Conservation (phyloP, 495 filamentous ascomycete genomes). For the Trichoderma reesei region DNA sequence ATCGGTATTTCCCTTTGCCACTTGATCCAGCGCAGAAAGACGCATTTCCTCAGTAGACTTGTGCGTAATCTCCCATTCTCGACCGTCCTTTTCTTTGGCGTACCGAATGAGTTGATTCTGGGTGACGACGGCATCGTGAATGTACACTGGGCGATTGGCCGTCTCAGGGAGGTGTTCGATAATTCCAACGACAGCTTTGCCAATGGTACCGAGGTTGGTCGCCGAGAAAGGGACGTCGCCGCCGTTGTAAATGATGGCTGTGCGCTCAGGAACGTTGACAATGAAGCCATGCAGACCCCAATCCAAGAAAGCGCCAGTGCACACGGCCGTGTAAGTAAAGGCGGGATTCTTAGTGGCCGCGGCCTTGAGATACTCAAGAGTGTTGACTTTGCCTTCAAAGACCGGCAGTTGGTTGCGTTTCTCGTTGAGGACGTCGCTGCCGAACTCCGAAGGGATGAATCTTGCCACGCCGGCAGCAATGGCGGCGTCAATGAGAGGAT, state of each 20-base stretch:
- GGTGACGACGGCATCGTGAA: conserved; percentile 30
- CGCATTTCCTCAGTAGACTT: neutral
- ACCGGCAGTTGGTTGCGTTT: conserved; percentile 27
- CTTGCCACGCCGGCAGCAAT: conserved; percentile 35
- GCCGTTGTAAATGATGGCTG: conserved; percentile 32
- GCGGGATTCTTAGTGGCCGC: conserved; percentile 21
- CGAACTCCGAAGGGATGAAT: conserved; percentile 41
- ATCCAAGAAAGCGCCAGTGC: conserved; percentile 40
- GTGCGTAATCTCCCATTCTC: conserved; percentile 19
- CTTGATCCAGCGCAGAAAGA: neutral
- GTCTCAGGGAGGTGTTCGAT: conserved; percentile 38
- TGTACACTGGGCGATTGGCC: conserved; percentile 36
- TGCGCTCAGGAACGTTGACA: conserved; percentile 26
- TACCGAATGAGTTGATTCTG: conserved; percentile 34
- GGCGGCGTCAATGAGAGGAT: conserved; percentile 33
- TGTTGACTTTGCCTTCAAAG: conserved; percentile 32
- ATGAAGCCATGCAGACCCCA: conserved; percentile 36
- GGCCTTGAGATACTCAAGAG: conserved; percentile 31
- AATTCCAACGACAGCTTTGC: conserved; percentile 31
- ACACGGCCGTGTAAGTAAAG: conserved; percentile 36
- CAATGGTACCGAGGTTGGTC: conserved; percentile 33
- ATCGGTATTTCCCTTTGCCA: neutral
- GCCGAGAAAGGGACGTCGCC: conserved; percentile 33
- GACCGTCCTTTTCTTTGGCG: conserved; percentile 30
- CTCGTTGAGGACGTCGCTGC: conserved; percentile 22